Evolutionary conservation across 2,329 filamentous ascomycete species (phyloP).

Genomic region (Hortaea werneckii): DNA sequence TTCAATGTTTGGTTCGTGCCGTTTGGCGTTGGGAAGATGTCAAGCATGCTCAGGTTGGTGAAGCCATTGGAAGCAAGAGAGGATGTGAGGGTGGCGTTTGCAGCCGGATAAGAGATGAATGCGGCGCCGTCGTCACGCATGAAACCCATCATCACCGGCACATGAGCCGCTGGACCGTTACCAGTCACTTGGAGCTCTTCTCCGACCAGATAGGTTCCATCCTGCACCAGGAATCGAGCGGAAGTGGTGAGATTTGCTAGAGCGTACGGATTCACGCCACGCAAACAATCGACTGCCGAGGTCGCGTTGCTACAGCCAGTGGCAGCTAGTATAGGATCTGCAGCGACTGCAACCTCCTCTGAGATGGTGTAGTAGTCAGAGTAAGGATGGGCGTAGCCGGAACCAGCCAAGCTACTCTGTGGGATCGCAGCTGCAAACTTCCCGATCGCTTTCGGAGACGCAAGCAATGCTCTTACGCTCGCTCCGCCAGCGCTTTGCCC

Average conservation of each 20-base stretch:
- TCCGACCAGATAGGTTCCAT: conserved; percentile 22
- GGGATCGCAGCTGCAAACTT: conserved; percentile 41
- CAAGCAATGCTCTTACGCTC: conserved; percentile 34
- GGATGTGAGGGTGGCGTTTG: conserved; percentile 14
- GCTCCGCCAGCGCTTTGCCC: conserved; percentile 29
- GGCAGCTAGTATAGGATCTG: conserved; percentile 11
- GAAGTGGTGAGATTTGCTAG: conserved; percentile 11
- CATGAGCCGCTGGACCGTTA: conserved; percentile 9
- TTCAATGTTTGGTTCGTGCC: conserved; percentile 5
- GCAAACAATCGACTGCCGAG: conserved; percentile 14
- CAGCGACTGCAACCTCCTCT: conserved; percentile 7
- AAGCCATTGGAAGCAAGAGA: conserved; percentile 9
- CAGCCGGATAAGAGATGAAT: conserved; percentile 21
- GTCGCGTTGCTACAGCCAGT: conserved; percentile 12
- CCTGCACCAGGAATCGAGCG: conserved; percentile 24
- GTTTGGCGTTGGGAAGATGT: conserved; percentile 14
- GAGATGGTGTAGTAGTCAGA: conserved; percentile 4
- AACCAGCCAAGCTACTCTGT: conserved; percentile 7
- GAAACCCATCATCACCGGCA: conserved; percentile 28
- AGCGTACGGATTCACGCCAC: conserved; percentile 12
- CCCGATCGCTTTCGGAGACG: conserved; percentile 30
- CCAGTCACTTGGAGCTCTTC: conserved; percentile 15
- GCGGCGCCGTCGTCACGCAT: conserved; percentile 27
- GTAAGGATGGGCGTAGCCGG: conserved; percentile 4
- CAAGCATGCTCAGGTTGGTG: conserved; percentile 3